Evolutionary conservation across 345 rosid genomes (phyloP), one percentile per base, ranked within the genome.

Genomic region (Crucihimalaya himalaica): DNA sequence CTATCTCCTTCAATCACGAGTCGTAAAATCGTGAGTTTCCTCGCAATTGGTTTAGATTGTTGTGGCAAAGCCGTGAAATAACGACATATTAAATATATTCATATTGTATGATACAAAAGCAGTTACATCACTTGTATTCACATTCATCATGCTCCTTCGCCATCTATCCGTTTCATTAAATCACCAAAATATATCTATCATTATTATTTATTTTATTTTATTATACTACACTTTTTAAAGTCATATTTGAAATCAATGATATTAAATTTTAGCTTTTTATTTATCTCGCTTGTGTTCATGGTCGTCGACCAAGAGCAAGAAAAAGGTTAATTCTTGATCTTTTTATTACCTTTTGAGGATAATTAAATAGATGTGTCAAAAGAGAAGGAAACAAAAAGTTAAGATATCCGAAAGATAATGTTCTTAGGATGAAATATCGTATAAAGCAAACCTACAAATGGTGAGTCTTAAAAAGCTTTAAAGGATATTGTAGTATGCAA

Each of bases 81-180:
- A 15, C 37, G 66, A 77, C 76, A 63, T 76, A 76, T 55, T 76
- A 56, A 76, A 53, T 70, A 23, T 60, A 61, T 25, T 61, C 79
- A 68, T 63, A 76, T 63, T 61, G 67, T 63, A 20, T 56, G 48
- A 18, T 39, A 46, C 46, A 55, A 70, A 63, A 48, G 27, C 67
- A 47, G 76, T 70, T 77, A 65, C 76, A 70, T 55, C 65, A 47
- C 63, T 63, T 54, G 60, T 63, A n/a, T 39, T 76, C 80, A 77
- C 76, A 70, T 70, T 77, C 76, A 46, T 77, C 80, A 77, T 70
- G 76, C 80, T 70, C 55, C 66, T 63, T 63, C 20, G 29, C 60
- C 65, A 10, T 60, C 66, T 70, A 63, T 47, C 79, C 52, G 70
- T 69, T 69, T 54, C 70, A 75, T 68, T 68, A 52, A 14, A 61